A percentile compares a stretch with the other conserved stretches of the same genome.
Conservation (phyloP, 176 grass and related monocot genomes). For the Zoysia japonica region DNA sequence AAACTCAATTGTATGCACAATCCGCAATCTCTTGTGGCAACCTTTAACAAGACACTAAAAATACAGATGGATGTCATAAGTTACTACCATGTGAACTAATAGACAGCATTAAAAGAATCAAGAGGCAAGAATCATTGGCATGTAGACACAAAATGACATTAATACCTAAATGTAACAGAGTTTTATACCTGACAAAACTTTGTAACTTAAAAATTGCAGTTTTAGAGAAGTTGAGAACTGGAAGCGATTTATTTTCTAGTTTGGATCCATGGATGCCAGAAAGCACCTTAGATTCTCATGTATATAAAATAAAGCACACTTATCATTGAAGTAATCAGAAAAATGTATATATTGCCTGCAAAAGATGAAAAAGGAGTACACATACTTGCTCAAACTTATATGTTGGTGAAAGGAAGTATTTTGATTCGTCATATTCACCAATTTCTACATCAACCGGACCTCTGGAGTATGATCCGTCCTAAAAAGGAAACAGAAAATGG, state of each 20-base stretch:
- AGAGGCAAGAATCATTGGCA: slow-evolving; percentile 5
- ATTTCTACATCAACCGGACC: slow-evolving; percentile 77
- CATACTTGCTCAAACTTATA: slow-evolving; percentile 97
- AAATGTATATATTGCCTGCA: not conserved
- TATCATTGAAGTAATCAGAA: slow-evolving; percentile 19
- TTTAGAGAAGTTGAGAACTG: not conserved
- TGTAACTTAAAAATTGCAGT: slow-evolving; percentile 20
- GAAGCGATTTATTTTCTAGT: not conserved
- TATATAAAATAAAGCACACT: slow-evolving; percentile 29
- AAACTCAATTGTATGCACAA: slow-evolving; percentile 94
- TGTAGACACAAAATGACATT: slow-evolving; percentile 12
- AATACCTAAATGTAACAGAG: not conserved
- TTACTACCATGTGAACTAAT: not conserved
- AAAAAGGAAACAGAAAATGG: slow-evolving; percentile 35
- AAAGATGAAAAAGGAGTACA: slow-evolving; percentile 35
- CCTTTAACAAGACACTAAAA: slow-evolving; percentile 91
- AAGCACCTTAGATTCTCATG: not conserved
- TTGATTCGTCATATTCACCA: slow-evolving; percentile 78
- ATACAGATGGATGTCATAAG: slow-evolving; percentile 32
- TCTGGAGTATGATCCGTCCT: slow-evolving; percentile 99
- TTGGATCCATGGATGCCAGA: not conserved
- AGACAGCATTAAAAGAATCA: slow-evolving; percentile 21
- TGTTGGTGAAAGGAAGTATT: slow-evolving; percentile 84
- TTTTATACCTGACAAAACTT: not conserved
- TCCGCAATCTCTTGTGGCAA: slow-evolving; percentile 85